Conservation (phyloP, 305 asterid genomes). For the Fraxinus nigra region DNA sequence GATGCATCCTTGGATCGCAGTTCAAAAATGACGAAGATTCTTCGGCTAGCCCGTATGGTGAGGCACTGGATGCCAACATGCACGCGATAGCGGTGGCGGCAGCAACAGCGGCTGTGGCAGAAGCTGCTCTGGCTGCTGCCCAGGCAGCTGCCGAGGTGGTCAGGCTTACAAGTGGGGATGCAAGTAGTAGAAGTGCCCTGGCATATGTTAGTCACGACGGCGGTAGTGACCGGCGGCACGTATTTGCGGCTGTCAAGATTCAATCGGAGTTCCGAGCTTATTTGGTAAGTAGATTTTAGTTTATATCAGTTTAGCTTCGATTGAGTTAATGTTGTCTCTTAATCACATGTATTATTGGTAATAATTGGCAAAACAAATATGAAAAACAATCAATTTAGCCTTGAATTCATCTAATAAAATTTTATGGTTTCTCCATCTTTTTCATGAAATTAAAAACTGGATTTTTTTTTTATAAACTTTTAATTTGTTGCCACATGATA, state of each 20-base stretch:
- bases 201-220: background rate
- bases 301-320: background rate
- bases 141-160: constrained; percentile 55
- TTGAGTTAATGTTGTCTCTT: background rate
- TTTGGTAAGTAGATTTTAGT: constrained; percentile 49
- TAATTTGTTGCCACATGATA: background rate
- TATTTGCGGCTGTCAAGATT: constrained; percentile 70
- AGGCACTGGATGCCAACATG: constrained; percentile 35
- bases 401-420: background rate
- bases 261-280: constrained; percentile 92
- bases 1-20: background rate
- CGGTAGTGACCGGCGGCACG: constrained; percentile 46
- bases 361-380: background rate
- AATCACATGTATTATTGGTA: background rate
- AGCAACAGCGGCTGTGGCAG: constrained; percentile 58
- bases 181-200: constrained; percentile 9
- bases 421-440: background rate
- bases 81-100: constrained; percentile 56
- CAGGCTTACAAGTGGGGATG: constrained; percentile 36
- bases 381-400: background rate
- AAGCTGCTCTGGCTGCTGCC: constrained; percentile 61
- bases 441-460: background rate
- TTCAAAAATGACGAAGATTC: constrained; percentile 7
- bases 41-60: constrained; percentile 9
- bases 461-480: background rate